Conservation (phyloP, 257 asterid species). For the Solanum gracilifrons region DNA sequence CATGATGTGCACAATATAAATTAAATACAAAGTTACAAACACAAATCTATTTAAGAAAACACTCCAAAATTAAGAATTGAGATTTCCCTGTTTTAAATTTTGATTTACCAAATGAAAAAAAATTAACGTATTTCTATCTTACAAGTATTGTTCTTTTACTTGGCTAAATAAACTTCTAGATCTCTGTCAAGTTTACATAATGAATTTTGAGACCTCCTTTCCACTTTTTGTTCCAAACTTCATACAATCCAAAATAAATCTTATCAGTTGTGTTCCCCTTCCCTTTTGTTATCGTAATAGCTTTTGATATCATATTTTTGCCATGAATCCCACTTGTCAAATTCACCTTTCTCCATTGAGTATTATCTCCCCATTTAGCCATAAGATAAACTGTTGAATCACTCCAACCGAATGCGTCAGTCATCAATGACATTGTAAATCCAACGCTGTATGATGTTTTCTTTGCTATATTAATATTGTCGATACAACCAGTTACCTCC, state of each 20-base stretch:
- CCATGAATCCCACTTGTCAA: neutral
- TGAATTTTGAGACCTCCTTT: neutral
- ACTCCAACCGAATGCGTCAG: conserved; percentile 23
- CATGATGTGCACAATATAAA: neutral
- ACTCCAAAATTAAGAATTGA: neutral
- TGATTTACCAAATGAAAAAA: neutral
- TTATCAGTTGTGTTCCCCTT: neutral
- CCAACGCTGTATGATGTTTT: conserved; percentile 6
- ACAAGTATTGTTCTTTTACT: neutral
- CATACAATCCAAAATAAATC: neutral
- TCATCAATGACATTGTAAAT: conserved; percentile 5
- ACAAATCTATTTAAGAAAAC: neutral
- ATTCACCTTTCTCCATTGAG: neutral
- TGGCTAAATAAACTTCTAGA: neutral
- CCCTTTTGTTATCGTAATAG: neutral
- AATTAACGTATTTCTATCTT: neutral
- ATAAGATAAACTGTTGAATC: neutral
- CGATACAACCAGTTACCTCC: conserved; percentile 18
- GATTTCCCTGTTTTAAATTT: neutral
- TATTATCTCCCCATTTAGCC: conserved; percentile 17
- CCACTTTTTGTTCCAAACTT: neutral
- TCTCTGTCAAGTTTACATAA: neutral
- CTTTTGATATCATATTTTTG: neutral
- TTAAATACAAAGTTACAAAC: neutral
- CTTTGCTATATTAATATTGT: neutral